Base-by-base conservation (phyloP, 805 yeast species). In the Saccharomycopsis fermentans region DNA sequence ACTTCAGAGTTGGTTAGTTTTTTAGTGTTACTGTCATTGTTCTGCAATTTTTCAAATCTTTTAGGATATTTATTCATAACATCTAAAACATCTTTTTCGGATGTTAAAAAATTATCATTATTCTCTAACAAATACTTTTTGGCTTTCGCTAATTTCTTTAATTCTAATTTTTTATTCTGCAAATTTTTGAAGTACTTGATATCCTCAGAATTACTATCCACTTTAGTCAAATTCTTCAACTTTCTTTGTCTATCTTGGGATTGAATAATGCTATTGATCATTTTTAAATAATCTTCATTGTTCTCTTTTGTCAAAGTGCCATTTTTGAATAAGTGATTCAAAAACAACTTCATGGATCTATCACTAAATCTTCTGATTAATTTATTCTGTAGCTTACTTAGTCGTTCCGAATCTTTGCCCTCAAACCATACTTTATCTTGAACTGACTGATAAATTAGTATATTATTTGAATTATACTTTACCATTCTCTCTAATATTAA, bases 311-410 rank as follows among this genome's bases (percentile, higher is more conserved):
- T 39, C 9, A 54, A 54, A 2, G 27, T 54, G 8, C 40, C 19
- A 29, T 29, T 29, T 26, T 57, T 56, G 32, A 62, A 60, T 19
- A 57, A 27, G 36, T 37, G 16, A 51, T 43, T 71, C 37, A 77
- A 60, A 54, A 76, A 72, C 48, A 71, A 67, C 67, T 76, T 80
- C 64, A 84, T 69, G 24, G 80, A 71, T 57, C 90, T 77, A 67
- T 86, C 90, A 17, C 81, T 78, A 65, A 82, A 86, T 65, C 86
- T 79, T 63, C 77, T 79, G 5, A 81, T 73, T 55, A 86, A 69
- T 66, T 86, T 86, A 65, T 52, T 51, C 8, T 52, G 26, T 8
- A 59, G 27, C 36, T 54, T 56, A 21, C 19, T 37, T 9, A 14
- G 6, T 16, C 43, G 37, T 24, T 73, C 78, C 53, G 72, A 74